Percentiles rank a stretch among this genome's conserved stretches.
phyloP scores from a whole-genome alignment of 2,329 filamentous ascomycete species.

The Pseudocercospora musae region DNA sequence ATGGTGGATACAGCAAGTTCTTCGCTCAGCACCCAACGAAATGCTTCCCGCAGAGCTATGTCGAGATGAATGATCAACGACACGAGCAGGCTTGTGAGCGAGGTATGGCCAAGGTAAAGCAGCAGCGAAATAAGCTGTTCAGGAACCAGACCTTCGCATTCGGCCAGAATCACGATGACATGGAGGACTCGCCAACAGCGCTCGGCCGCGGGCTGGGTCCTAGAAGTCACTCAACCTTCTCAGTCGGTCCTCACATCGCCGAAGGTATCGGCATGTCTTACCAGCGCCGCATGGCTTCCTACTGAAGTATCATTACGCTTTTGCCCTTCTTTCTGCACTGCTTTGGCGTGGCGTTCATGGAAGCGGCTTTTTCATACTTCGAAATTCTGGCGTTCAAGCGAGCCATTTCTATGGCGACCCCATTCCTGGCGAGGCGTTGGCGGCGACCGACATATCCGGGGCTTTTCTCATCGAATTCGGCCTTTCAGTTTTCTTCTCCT shows the following conservation, averaged over 20 bases:
- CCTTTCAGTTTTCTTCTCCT: conserved; percentile 19
- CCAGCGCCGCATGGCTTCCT: conserved; percentile 37
- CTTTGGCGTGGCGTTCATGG: conserved; percentile 20
- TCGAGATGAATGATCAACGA: conserved; percentile 91
- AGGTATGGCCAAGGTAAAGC: conserved; percentile 88
- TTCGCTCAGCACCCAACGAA: conserved; percentile 73
- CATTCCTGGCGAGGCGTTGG: conserved; percentile 23
- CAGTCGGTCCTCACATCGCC: conserved; percentile 30
- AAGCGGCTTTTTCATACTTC: conserved; percentile 11
- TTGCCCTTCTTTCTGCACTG: conserved; percentile 14
- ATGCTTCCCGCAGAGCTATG: conserved; percentile 92
- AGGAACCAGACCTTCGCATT: conserved; percentile 95
- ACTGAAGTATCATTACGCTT: conserved; percentile 24
- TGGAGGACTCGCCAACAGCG: conserved; percentile 63
- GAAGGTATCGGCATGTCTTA: conserved; percentile 34
- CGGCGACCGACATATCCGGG: conserved; percentile 16
- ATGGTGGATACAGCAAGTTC: conserved; percentile 94
- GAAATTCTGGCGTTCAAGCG: conserved; percentile 28
- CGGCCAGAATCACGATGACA: conserved; percentile 62
- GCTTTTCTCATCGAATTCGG: conserved; percentile 8
- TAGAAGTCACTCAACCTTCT: conserved; percentile 32
- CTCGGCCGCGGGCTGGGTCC: conserved; percentile 27
- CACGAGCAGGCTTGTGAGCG: conserved; percentile 92
- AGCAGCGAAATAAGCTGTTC: conserved; percentile 79
- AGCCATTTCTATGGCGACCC: conserved; percentile 14